These are phyloP conservation scores for Porodaedalea pini DNA, from an alignment of 1,284 basidiomycete genomes.

Conservation along the genomic window DNA sequence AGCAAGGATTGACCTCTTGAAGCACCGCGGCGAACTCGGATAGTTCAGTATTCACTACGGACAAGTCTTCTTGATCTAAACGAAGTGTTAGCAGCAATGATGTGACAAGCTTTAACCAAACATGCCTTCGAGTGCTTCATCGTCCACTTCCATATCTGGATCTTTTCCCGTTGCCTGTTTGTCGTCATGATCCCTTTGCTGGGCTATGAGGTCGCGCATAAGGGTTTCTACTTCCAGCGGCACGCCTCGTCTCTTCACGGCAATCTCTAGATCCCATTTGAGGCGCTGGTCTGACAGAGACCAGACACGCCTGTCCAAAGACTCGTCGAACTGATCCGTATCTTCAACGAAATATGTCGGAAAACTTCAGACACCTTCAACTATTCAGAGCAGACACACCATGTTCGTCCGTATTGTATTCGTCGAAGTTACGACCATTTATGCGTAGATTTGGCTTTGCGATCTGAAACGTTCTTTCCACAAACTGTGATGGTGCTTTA, in stretches of 20 bases:
- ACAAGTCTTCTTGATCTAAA: background rate
- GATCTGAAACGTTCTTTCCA: constrained; percentile 58
- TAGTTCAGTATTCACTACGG: background rate
- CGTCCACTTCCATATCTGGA: constrained; percentile 13
- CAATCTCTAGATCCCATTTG: constrained; percentile 64
- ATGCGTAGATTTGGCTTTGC: constrained; percentile 70
- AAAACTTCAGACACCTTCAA: background rate
- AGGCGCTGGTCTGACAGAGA: constrained; percentile 63
- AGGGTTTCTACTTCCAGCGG: constrained; percentile 51
- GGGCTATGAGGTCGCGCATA: constrained; percentile 44
- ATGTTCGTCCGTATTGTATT: constrained; percentile 51
- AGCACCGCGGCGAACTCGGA: constrained; percentile 7
- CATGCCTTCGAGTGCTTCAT: background rate
- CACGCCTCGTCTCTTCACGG: constrained; percentile 53
- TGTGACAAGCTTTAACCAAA: background rate
- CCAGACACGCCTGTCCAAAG: constrained; percentile 70
- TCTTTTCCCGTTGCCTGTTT: background rate
- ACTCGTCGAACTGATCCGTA: constrained; percentile 77
- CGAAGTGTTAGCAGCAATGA: background rate
- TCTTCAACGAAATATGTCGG: constrained; percentile 37
- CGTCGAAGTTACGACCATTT: constrained; percentile 75
- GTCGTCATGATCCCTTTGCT: constrained; percentile 32
- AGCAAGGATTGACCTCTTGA: constrained; percentile 5
- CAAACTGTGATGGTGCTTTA: constrained; percentile 40
- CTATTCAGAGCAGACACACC: constrained; percentile 35